These are phyloP conservation scores for Mycocentrospora acerina DNA, from an alignment of 2,329 filamentous ascomycete genomes.

Conservation along the genomic window DNA sequence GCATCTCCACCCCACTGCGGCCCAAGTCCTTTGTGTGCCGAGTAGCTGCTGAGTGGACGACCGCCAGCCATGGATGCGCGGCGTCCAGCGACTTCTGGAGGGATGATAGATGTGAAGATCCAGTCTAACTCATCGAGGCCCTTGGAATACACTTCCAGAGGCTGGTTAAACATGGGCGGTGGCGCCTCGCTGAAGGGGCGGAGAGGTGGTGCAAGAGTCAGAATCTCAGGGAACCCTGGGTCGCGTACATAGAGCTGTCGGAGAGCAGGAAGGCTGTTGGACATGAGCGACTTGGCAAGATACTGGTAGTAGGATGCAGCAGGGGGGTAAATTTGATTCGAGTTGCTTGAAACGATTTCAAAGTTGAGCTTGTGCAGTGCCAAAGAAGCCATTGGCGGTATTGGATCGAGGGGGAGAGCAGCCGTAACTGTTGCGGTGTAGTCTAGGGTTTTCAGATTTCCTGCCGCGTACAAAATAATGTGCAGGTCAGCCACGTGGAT, in stretches of 20 bases:
- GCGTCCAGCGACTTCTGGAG: slow-evolving; percentile 47
- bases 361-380: slow-evolving; percentile 75
- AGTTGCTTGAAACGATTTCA: slow-evolving; percentile 69
- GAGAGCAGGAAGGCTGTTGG: slow-evolving; percentile 72
- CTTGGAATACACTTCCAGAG: slow-evolving; percentile 65
- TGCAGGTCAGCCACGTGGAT: slow-evolving; percentile 65
- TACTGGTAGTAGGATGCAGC: slow-evolving; percentile 76
- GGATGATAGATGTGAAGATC: slow-evolving; percentile 65
- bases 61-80: slow-evolving; percentile 45
- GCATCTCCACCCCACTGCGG: slow-evolving; percentile 62
- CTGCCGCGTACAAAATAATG: slow-evolving; percentile 60
- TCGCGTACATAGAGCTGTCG: slow-evolving; percentile 83
- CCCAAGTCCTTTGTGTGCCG: slow-evolving; percentile 50
- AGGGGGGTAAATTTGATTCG: slow-evolving; percentile 57
- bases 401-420: slow-evolving; percentile 57
- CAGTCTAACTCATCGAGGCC: slow-evolving; percentile 68
- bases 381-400: slow-evolving; percentile 67
- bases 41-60: slow-evolving; percentile 49
- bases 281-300: slow-evolving; percentile 78
- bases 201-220: slow-evolving; percentile 70
- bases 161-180: slow-evolving; percentile 53
- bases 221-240: slow-evolving; percentile 75
- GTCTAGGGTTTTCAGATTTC: slow-evolving; percentile 59
- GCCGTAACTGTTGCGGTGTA: slow-evolving; percentile 59
- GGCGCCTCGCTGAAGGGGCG: slow-evolving; percentile 52